Evolutionary conservation across 1,284 basidiomycete genomes (phyloP), one percentile per base, ranked within the genome.

Genomic region (Rhodotorula sp.): DNA sequence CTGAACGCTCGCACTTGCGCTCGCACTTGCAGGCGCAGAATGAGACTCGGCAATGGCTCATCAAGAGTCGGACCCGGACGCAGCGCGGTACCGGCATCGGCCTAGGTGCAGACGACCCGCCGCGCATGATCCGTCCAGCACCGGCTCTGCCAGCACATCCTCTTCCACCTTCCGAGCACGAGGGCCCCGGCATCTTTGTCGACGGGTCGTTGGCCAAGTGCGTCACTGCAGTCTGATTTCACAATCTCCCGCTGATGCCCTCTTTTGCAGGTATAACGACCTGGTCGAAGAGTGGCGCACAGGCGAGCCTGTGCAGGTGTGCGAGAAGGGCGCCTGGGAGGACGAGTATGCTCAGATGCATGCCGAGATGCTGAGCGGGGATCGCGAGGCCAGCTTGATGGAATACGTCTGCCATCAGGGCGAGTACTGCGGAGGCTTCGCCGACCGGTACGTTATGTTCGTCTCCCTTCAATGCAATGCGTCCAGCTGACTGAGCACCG

Each of bases 201-300:
- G 45, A 8, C 1, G 71, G 71, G 0, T 69, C 64, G 4, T 10
- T 13, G 7, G 42, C 46, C 7, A 73, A 73, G 70, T 72, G 60
- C 34, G 70, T 44, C 19, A 13, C 3, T 4, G 2, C 12, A 19
- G 9, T 42, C 21, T 12, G 13, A 7, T 19, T 13, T 23, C 21
- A 34, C 16, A 16, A 16, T 14, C 27, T 27, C 23, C 4, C 14
- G 16, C 27, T 45, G 10, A 44, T 8, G 4, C 21, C 12, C 23
- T 7, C 14, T n/a, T 19, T 1, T 21, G 19, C 64, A 72, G 71
- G 44, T 74, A 71, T 49, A 34, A 48, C n/a, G 69, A 71, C 27
- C 67, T 74, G 12, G 56, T 68, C 2, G 16, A 59, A 19, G 72
- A 74, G 46, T 74, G 72, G 72, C 62, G 57, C n/a, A 74, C 66